Evolutionary conservation across 192 early-diverging fungal species (phyloP), one percentile per base, ranked within the genome.

Genomic region (Mortierella hygrophila): DNA sequence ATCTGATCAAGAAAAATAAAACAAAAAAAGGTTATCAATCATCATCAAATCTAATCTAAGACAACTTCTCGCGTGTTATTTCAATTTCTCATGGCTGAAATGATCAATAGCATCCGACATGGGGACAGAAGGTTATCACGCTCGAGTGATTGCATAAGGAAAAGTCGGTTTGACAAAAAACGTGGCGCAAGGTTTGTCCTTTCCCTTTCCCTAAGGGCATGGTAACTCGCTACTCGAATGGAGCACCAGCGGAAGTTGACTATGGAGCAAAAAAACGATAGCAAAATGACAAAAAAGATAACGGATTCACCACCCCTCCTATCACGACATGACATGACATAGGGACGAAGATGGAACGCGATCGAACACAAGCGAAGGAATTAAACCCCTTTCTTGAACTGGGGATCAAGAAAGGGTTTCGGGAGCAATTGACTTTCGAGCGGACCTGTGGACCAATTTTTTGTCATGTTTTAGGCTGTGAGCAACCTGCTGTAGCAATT

Each of bases 381-480:
- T 60, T 5, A 60, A 26, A n/a, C 7, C 6, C 1, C 57, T n/a
- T 60, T 0, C 57, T 26, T 60, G 57, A 60, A 3, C 57, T 10
- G n/a, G n/a, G n/a, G 57, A 2, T 55, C 21, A n/a, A 60, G n/a
- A 60, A n/a, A 26, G 8, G 55, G 23, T n/a, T 8, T 21, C 9
- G 1, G 21, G 57, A 60, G 57, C 57, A 60, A 60, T 60, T 60
- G 7, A 60, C 57, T 29, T 60, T 60, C 9, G n/a, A 60, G 57
- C 57, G 57, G 57, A 60, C 57, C 57, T 60, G 57, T 65, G 60
- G 60, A 65, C 29, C 26, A 13, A 29, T 65, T 65, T 63, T 65
- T 32, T 29, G 29, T 32, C 13, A 46, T 46, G 10, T 46, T 46
- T 46, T 46, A 46, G 44, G 44, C 44, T 13, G 2, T 46, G 44